phyloP scores from a whole-genome alignment of 108 stramenopile species.

The Epipyxis sp. region DNA sequence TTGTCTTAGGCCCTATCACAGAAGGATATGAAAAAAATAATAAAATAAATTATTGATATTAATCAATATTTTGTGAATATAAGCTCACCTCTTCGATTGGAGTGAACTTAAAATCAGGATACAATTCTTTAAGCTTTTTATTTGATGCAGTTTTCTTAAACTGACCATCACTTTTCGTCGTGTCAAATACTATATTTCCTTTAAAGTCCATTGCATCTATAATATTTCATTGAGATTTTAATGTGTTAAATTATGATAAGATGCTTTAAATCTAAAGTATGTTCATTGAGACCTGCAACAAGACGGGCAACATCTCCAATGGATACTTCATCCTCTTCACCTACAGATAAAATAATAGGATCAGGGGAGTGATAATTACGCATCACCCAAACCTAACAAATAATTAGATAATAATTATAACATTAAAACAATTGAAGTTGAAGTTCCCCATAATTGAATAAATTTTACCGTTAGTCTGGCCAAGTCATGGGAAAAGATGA shows the following conservation, averaged over 20 bases:
- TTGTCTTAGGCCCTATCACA: constrained; percentile 67
- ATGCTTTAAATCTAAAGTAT: constrained; percentile 63
- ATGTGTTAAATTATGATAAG: constrained; percentile 23
- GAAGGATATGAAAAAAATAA: constrained; percentile 31
- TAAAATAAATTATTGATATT: not conserved
- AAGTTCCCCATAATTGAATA: not conserved
- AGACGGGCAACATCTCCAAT: constrained; percentile 88
- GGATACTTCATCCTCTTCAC: constrained; percentile 83
- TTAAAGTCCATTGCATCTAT: not conserved
- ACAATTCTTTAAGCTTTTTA: constrained; percentile 72
- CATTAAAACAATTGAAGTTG: not conserved
- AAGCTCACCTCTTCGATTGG: constrained; percentile 56
- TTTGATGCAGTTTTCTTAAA: constrained; percentile 97
- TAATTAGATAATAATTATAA: not conserved
- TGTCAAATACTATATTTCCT: constrained; percentile 78
- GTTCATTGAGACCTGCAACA: constrained; percentile 89
- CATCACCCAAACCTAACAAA: constrained; percentile 69
- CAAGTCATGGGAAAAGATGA: constrained; percentile 88
- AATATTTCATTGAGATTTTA: not conserved
- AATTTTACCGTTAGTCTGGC: constrained; percentile 75
- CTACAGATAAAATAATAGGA: constrained; percentile 86
- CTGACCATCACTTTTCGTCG: constrained; percentile 91
- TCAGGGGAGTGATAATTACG: constrained; percentile 81
- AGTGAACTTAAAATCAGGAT: constrained; percentile 90
- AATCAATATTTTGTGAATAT: not conserved